Percentiles rank a stretch among this genome's conserved stretches.
phyloP scores from a whole-genome alignment of 768 basidiomycete species.

The Collybia sordida region DNA sequence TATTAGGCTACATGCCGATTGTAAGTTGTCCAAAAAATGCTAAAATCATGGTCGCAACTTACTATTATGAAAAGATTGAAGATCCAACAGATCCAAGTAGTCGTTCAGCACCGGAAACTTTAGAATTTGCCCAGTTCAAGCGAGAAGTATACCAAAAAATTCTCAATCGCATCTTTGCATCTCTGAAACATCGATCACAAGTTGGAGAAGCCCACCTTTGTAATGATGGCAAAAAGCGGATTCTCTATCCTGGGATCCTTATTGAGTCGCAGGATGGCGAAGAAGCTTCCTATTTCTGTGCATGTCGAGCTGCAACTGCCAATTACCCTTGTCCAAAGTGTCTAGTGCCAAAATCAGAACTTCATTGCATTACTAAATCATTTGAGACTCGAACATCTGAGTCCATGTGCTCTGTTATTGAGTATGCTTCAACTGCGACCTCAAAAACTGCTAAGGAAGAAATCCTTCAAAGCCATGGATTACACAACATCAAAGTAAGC shows the following conservation, averaged over 20 bases:
- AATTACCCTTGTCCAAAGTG: conserved; percentile 29
- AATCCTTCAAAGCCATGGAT: conserved; percentile 17
- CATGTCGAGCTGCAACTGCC: conserved; percentile 20
- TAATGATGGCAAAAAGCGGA: conserved; percentile 15
- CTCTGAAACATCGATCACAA: conserved; percentile 16
- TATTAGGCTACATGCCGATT: conserved; percentile 26
- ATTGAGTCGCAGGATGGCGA: conserved; percentile 28
- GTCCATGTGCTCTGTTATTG: conserved; percentile 17
- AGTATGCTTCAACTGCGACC: conserved; percentile 6
- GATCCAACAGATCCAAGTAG: conserved; percentile 23
- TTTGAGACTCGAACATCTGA: conserved; percentile 15
- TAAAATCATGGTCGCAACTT: too few species aligned
- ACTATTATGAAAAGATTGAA: conserved; percentile 13
- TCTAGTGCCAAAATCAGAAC: too few species aligned
- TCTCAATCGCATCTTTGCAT: conserved; percentile 17
- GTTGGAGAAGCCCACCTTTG: conserved; percentile 21
- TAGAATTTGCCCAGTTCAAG: conserved; percentile 25
- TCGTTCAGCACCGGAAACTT: conserved; percentile 14
- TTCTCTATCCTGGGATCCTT: conserved; percentile 26
- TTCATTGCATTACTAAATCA: conserved; percentile 13
- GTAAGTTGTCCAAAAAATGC: conserved; percentile 13
- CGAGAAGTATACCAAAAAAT: conserved; percentile 28
- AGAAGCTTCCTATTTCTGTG: conserved; percentile 24
- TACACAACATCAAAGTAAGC: conserved; percentile 20
- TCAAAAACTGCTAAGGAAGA: conserved; percentile 14